Evolutionary conservation across 306 rosid genomes (phyloP).

Genomic region (Oxytropis ochrocephala): DNA sequence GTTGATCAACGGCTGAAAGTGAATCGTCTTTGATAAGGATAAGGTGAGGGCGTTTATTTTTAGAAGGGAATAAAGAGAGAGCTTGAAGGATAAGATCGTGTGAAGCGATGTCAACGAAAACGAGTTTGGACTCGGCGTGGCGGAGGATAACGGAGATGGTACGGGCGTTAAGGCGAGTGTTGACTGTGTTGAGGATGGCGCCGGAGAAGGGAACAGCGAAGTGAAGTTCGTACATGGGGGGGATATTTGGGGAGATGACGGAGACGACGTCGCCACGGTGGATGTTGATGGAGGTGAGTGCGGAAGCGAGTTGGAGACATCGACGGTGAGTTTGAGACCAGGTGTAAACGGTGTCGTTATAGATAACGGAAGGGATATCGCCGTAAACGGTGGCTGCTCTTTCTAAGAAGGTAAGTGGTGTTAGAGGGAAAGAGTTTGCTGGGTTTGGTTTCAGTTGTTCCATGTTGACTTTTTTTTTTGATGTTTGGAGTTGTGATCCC

Average conservation of each 20-base stretch:
- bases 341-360: conserved; percentile 37
- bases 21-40: conserved; percentile 37
- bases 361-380: conserved; percentile 37
- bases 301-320: conserved; percentile 51
- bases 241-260: conserved; percentile 59
- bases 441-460: conserved; percentile 35
- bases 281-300: conserved; percentile 46
- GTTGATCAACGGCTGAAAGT: neutral
- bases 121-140: conserved; percentile 49
- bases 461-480: conserved; percentile 15
- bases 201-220: conserved; percentile 77
- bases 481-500: neutral
- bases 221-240: conserved; percentile 77
- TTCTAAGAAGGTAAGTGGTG: conserved; percentile 48
- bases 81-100: conserved; percentile 33
- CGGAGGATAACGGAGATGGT: conserved; percentile 44
- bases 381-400: conserved; percentile 48
- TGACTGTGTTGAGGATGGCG: conserved; percentile 55
- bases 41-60: conserved; percentile 25
- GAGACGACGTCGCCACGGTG: conserved; percentile 48
- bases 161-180: conserved; percentile 61
- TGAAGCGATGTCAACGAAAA: conserved; percentile 44
- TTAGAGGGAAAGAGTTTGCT: conserved; percentile 45
- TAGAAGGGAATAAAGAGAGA: conserved; percentile 24
- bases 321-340: conserved; percentile 52